Conservation (phyloP, 2,329 filamentous ascomycete genomes). For the Daldinia sp. region DNA sequence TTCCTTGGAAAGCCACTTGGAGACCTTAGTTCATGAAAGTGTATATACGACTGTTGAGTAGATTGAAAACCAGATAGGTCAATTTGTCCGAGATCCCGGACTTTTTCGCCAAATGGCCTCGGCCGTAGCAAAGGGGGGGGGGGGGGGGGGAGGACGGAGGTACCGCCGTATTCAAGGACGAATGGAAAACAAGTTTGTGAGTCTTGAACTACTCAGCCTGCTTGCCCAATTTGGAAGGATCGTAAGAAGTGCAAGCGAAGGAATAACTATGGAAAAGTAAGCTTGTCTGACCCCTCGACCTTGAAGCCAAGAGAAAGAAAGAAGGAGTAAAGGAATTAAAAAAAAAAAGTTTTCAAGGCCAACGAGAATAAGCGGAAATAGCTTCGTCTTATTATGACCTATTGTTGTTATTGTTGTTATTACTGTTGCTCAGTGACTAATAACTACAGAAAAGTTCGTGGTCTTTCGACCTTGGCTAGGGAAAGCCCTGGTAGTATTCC, state of each 20-base stretch:
- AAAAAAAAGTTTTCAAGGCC: neutral
- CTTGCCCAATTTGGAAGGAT: conserved; percentile 26
- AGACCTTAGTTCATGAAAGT: neutral
- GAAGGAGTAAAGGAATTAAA: neutral
- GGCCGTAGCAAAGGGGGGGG: conserved; percentile 11
- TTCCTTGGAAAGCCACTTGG: neutral
- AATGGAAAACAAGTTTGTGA: conserved; percentile 12
- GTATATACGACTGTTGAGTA: conserved; percentile 3
- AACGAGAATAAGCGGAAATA: conserved; percentile 12
- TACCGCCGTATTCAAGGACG: conserved; percentile 13
- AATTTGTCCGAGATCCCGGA: conserved; percentile 8
- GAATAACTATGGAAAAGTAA: conserved; percentile 31
- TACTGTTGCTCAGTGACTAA: conserved; percentile 3
- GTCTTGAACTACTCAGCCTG: conserved; percentile 24
- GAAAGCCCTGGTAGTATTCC: conserved; percentile 25
- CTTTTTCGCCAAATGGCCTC: conserved; percentile 1
- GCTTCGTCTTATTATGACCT: conserved; percentile 21
- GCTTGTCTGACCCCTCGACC: conserved; percentile 29
- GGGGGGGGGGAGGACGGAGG: conserved; percentile 7
- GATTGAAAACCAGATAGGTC: neutral
- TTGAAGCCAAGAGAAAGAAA: neutral
- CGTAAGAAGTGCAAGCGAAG: conserved; percentile 23
- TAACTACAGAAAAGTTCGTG: conserved; percentile 8
- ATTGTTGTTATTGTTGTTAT: conserved; percentile 1
- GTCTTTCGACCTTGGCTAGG: conserved; percentile 23